Conservation (phyloP, 202 grass and related monocot genomes). For the Panicum hallii region DNA sequence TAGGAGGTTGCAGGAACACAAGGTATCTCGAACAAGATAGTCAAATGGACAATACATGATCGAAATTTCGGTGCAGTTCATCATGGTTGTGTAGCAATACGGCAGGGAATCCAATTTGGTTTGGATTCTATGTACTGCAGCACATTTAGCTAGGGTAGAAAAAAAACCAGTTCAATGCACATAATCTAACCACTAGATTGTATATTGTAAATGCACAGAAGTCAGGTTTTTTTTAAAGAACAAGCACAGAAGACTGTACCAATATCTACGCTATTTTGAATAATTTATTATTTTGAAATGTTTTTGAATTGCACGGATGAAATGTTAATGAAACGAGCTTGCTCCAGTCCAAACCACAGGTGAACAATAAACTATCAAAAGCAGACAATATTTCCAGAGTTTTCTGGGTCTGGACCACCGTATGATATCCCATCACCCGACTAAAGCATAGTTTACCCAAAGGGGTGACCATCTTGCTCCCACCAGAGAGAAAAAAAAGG, state of each 20-base stretch:
- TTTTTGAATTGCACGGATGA: background rate
- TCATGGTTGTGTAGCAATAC: constrained; percentile 15
- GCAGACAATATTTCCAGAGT: constrained; percentile 7
- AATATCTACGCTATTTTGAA: background rate
- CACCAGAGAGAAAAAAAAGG: background rate
- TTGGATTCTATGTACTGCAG: background rate
- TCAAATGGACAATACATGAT: constrained; percentile 42
- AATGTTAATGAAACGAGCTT: background rate
- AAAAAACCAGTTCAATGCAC: constrained; percentile 20
- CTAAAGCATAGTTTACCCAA: constrained; percentile 6
- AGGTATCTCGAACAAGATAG: constrained; percentile 45
- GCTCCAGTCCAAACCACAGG: background rate
- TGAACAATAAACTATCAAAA: background rate
- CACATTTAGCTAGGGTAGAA: background rate
- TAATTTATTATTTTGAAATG: background rate
- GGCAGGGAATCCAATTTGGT: constrained; percentile 57
- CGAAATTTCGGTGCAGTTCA: constrained; percentile 47
- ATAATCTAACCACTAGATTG: constrained; percentile 35
- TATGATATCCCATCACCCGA: constrained; percentile 45
- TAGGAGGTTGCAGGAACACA: constrained; percentile 64
- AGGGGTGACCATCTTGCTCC: constrained; percentile 40
- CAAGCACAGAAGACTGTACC: no score
- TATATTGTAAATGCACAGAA: no score
- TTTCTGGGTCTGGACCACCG: constrained; percentile 15
- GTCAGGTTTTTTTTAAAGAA: no score